These are phyloP conservation scores for Suhomyces pyralidae DNA, from an alignment of 805 yeast species.

Conservation along the genomic window DNA sequence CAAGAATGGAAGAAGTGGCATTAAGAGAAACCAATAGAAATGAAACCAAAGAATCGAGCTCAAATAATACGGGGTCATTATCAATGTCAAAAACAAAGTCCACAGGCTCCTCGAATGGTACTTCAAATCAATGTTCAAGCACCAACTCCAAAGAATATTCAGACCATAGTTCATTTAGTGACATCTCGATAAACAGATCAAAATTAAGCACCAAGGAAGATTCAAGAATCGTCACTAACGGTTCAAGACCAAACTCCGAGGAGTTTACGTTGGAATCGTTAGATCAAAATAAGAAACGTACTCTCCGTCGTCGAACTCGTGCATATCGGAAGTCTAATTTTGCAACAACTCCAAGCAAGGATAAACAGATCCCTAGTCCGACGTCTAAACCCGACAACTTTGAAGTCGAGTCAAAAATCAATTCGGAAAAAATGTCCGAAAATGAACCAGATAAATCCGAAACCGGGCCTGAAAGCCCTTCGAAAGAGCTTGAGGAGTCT, in stretches of 20 bases:
- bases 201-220: not conserved
- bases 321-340: not conserved
- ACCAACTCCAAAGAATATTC: not conserved
- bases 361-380: not conserved
- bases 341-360: not conserved
- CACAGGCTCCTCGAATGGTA: not conserved
- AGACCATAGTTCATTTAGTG: not conserved
- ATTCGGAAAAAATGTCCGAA: not conserved
- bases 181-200: not conserved
- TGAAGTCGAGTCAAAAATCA: not conserved
- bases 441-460: not conserved
- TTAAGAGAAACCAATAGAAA: not conserved
- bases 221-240: not conserved
- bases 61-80: not conserved
- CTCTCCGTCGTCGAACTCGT: not conserved
- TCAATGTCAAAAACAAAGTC: not conserved
- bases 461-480: not conserved
- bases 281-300: not conserved
- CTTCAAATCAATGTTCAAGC: not conserved
- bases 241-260: not conserved
- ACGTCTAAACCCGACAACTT: not conserved
- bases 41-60: not conserved
- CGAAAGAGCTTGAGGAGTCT: not conserved
- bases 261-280: not conserved
- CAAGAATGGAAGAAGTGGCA: not conserved